Evolutionary conservation across 1,284 basidiomycete genomes (phyloP).

Genomic region (Marasmius fiardii): DNA sequence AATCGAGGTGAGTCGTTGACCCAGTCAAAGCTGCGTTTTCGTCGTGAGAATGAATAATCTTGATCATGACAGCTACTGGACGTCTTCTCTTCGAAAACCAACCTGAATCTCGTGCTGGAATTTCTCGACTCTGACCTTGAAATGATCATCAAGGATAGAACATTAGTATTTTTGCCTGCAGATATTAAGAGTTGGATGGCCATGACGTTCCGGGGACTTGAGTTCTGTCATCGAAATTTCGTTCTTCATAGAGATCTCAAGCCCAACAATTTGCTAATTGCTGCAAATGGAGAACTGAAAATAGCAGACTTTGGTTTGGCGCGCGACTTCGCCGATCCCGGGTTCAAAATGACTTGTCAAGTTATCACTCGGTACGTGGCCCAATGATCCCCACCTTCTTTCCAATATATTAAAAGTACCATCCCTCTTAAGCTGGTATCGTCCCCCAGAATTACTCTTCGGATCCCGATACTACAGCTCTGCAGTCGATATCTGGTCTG

Average conservation of each 20-base stretch:
- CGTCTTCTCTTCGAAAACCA: conserved; percentile 95
- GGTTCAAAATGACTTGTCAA: conserved; percentile 95
- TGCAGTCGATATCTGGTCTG: conserved; percentile 91
- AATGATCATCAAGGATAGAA: conserved; percentile 92
- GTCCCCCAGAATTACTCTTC: conserved; percentile 91
- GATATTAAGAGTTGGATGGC: conserved; percentile 99
- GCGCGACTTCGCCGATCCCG: conserved; percentile 91
- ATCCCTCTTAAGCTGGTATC: conserved; percentile 78
- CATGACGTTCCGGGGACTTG: conserved; percentile 94
- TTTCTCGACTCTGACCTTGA: conserved; percentile 98
- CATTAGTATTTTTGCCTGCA: conserved; percentile 87
- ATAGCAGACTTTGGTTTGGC: conserved; percentile 99
- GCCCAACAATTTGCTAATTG: conserved; percentile 97
- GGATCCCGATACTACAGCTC: conserved; percentile 87
- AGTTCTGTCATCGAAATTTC: conserved; percentile 95
- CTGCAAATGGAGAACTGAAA: conserved; percentile 89
- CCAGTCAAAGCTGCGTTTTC: not conserved
- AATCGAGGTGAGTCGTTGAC: conserved; percentile 64
- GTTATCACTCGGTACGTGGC: conserved; percentile 85
- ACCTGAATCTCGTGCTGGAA: conserved; percentile 96
- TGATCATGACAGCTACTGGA: conserved; percentile 73
- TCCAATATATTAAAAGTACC: not conserved
- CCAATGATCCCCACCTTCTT: conserved; percentile 1
- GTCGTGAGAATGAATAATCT: not conserved
- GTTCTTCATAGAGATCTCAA: conserved; percentile 96